Base-by-base conservation (phyloP, 2,329 filamentous ascomycete genomes). In the Cladosporium sp. region DNA sequence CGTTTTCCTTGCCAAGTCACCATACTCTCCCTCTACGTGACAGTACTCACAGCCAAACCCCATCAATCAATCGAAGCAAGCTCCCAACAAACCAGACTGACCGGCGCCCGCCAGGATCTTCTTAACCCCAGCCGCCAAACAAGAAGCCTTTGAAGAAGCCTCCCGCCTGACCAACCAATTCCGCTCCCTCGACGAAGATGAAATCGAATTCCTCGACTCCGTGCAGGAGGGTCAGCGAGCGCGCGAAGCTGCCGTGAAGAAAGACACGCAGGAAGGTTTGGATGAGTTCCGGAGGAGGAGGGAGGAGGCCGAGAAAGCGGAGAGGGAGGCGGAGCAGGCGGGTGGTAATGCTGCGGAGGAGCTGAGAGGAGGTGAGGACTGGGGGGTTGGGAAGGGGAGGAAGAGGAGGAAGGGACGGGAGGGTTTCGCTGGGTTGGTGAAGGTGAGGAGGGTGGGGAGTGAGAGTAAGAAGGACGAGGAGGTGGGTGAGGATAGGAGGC, bases 121-220 rank as follows among this genome's bases (percentile, higher is more conserved):
- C 22, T 27, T n/a, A n/a, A n/a, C n/a, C n/a, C n/a, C 52, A 86
- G 87, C 84, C 57, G 86, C 86, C 52, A 92, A 91, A 69, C 86
- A 92, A 70, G 87, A 88, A 17, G 86, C 84, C 7, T 89, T 90
- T 66, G 88, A 90, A 66, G 88, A 92, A 68, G 66, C 84, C 56
- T 79, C 78, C 56, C 79, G 79, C 57, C 73, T 92, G 47, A 80
- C 82, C 62, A 88, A 92, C 61, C 88, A 92, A 71, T 91, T 90
- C 65, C 80, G 84, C 34, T 76, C 85, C 3, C 76, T 93, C 24
- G 85, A 92, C 64, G 86, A 89, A 53, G 86, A 90, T 64, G 88
- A 92, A 71, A 76, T 86, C 44, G 86, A 86, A 17, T 92, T 89
- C 58, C 70, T 93, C 19, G 73, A 84, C 54, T 79, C 77, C 0